Evolutionary conservation across 768 basidiomycete species (phyloP), one percentile per base, ranked within the genome.

Genomic region (Suillus hirtellus): DNA sequence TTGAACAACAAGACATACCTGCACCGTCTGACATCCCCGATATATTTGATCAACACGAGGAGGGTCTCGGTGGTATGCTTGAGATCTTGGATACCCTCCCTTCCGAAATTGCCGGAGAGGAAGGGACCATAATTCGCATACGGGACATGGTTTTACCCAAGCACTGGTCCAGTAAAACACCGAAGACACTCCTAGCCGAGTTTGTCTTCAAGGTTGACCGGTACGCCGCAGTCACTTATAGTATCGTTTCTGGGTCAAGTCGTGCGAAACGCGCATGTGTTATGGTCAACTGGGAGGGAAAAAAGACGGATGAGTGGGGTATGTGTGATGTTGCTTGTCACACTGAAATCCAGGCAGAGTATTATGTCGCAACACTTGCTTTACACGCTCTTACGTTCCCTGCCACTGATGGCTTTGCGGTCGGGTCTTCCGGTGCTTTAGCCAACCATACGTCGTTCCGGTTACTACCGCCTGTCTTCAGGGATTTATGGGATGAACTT

Each of bases 401-500:
- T 17, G 62, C 74, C 2, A 81, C 81, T 0, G 83, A 84, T 59
- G 90, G 90, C 9, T 93, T 93, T 73, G 81, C 85, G 11, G 73
- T 82, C 3, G 81, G 82, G n/a, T 73, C 73, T 4, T 76, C 81
- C 38, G 73, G 76, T 12, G 79, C 80, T 44, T 76, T 82, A 53
- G 78, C 81, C 35, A 82, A 75, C 50, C 79, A 79, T 53, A 88
- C 91, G 1, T 92, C 89, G 67, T 92, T 92, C 74, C 82, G 93
- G 67, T 74, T 87, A 10, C 80, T 99, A n/a, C 94, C 96, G 10
- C 80, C 89, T 2, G 82, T 85, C 19, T 96, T 89, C 75, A 84
- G 95, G 65, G 91, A 95, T 73, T 78, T 99, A 19, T 99, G 96
- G 96, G 90, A 93, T 61, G 93, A 96, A 73, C 77, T 98, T 17